Evolutionary conservation across 768 basidiomycete species (phyloP).

Genomic region (Kwoniella sp.): DNA sequence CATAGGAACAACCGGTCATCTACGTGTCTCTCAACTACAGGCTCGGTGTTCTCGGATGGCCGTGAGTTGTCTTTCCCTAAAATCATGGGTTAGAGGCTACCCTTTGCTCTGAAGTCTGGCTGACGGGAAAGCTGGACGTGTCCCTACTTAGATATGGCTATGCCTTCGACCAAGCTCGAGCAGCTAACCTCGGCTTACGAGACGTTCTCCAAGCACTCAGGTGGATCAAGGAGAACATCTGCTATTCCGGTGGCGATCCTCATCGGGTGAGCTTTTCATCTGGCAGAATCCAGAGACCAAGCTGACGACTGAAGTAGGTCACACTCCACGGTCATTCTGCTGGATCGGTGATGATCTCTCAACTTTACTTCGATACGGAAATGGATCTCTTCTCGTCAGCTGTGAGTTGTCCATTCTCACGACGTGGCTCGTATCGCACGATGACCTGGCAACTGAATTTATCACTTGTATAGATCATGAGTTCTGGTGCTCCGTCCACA

Average conservation of each 20-base stretch:
- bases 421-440: neutral
- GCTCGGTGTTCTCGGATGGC: constrained; percentile 61
- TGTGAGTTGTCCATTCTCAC: constrained; percentile 6
- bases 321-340: constrained; percentile 64
- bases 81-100: too few species aligned
- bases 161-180: constrained; percentile 38
- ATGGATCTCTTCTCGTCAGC: constrained; percentile 19
- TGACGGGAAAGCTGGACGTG: neutral
- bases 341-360: constrained; percentile 62
- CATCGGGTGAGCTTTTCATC: constrained; percentile 13
- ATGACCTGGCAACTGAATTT: neutral
- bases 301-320: constrained; percentile 58
- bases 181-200: constrained; percentile 62
- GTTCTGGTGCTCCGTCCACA: constrained; percentile 33
- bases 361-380: constrained; percentile 51
- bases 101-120: neutral
- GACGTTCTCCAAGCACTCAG: constrained; percentile 65
- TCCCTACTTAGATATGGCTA: constrained; percentile 31
- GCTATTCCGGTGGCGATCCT: constrained; percentile 67
- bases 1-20: constrained; percentile 61
- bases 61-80: constrained; percentile 38
- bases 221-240: constrained; percentile 69
- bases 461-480: constrained; percentile 28
- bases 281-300: too few species aligned
- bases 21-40: constrained; percentile 63